Evolutionary conservation across 306 rosid genomes (phyloP).

Genomic region (Prunus armeniaca): DNA sequence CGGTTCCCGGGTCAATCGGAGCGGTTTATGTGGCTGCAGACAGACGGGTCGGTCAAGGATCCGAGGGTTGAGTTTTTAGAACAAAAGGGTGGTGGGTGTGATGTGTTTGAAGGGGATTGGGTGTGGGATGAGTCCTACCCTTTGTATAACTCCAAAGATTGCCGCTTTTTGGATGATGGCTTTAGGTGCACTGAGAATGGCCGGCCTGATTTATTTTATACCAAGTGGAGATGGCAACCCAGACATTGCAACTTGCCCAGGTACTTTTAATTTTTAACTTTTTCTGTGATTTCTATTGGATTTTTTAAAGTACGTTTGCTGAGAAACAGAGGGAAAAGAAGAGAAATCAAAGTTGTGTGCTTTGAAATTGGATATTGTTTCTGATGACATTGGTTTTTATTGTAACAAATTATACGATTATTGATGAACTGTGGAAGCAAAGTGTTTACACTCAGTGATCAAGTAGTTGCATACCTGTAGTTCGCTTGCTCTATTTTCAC

Average conservation of each 20-base stretch:
- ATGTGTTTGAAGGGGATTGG: constrained; percentile 83
- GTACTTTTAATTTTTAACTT: constrained; percentile 19
- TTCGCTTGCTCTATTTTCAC: not conserved
- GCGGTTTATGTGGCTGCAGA: constrained; percentile 54
- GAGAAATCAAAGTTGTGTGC: not conserved
- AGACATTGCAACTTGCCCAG: constrained; percentile 78
- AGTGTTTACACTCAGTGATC: too few species aligned
- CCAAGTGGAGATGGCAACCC: constrained; percentile 98
- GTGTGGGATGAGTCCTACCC: constrained; percentile 89
- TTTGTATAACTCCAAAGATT: constrained; percentile 58
- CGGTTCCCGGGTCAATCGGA: constrained; percentile 42
- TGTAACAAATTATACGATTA: not conserved
- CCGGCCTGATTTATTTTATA: constrained; percentile 79
- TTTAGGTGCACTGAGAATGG: constrained; percentile 91
- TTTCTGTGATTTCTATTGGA: not conserved
- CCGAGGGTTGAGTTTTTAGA: constrained; percentile 58
- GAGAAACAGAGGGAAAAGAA: not conserved
- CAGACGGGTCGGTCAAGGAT: constrained; percentile 23
- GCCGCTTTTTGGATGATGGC: constrained; percentile 69
- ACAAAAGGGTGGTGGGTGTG: constrained; percentile 46
- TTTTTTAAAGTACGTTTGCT: not conserved
- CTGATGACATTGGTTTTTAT: not conserved
- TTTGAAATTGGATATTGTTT: not conserved
- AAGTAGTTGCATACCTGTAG: not conserved
- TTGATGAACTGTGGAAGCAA: not conserved